phyloP scores from a whole-genome alignment of 2,329 filamentous ascomycete genomes.

The Talaromyces rugulosus region DNA sequence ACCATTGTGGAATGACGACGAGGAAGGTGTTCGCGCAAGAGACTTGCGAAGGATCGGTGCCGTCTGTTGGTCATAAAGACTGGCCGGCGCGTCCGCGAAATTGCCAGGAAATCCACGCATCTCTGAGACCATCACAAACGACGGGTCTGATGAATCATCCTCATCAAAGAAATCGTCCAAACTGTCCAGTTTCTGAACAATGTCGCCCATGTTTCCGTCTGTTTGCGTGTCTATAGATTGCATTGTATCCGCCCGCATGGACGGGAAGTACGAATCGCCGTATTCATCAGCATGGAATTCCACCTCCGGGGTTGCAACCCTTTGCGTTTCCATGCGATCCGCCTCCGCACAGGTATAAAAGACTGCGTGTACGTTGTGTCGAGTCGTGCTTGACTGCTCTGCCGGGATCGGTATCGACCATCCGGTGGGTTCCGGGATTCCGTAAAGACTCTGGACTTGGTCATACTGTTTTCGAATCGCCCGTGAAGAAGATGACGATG shows the following conservation, averaged over 20 bases:
- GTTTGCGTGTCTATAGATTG: constrained; percentile 69
- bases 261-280: constrained; percentile 70
- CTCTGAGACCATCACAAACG: constrained; percentile 36
- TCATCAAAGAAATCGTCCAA: constrained; percentile 81
- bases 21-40: constrained; percentile 64
- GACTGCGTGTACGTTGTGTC: constrained; percentile 89
- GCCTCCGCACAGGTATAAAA: constrained; percentile 87
- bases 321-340: constrained; percentile 55
- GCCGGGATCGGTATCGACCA: constrained; percentile 96
- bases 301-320: constrained; percentile 72
- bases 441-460: constrained; percentile 87
- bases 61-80: constrained; percentile 89
- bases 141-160: constrained; percentile 56
- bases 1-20: constrained; percentile 78
- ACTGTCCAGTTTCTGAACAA: constrained; percentile 74
- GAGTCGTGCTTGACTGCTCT: constrained; percentile 78
- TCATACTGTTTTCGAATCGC: constrained; percentile 91
- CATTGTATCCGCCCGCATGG: constrained; percentile 83
- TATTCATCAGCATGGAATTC: constrained; percentile 90
- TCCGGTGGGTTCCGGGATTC: constrained; percentile 89
- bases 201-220: constrained; percentile 69
- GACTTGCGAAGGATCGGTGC: constrained; percentile 85
- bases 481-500: constrained; percentile 71
- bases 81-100: constrained; percentile 68
- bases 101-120: constrained; percentile 54